phyloP scores from a whole-genome alignment of 2,329 filamentous ascomycete genomes.

The Hypomyces perniciosus region DNA sequence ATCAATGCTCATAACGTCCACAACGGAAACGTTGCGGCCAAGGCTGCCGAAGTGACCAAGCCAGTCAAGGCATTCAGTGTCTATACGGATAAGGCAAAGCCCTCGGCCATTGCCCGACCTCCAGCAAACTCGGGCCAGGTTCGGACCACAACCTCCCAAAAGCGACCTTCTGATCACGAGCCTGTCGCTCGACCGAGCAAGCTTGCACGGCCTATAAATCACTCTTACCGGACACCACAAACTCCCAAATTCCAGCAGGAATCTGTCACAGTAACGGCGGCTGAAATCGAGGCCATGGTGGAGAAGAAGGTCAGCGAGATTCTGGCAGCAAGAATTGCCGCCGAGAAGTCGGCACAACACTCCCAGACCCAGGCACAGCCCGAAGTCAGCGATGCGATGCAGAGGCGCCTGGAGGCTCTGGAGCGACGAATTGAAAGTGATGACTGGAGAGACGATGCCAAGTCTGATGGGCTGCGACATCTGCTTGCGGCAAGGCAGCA shows the following conservation, averaged over 20 bases:
- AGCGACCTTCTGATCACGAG: conserved; percentile 40
- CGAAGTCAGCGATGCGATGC: conserved; percentile 69
- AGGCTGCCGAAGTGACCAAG: conserved; percentile 44
- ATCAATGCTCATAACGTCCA: conserved; percentile 73
- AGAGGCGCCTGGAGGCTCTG: conserved; percentile 73
- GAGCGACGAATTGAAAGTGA: conserved; percentile 75
- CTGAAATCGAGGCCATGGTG: conserved; percentile 83
- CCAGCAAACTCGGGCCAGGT: conserved; percentile 29
- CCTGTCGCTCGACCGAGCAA: conserved; percentile 42
- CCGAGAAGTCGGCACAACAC: conserved; percentile 30
- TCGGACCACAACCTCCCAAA: conserved; percentile 30
- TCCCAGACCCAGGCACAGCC: conserved; percentile 25
- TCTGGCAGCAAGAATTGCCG: conserved; percentile 63
- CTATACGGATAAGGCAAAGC: conserved; percentile 67
- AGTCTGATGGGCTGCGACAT: conserved; percentile 77
- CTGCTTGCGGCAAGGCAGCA: conserved; percentile 89
- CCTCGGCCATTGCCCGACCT: conserved; percentile 29
- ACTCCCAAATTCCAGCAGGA: conserved; percentile 21
- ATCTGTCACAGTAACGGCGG: conserved; percentile 53
- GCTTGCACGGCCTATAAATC: conserved; percentile 31
- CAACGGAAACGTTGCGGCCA: conserved; percentile 46
- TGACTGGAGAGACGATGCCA: conserved; percentile 58
- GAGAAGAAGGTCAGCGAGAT: conserved; percentile 89
- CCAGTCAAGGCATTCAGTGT: conserved; percentile 81
- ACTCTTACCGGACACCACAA: conserved; percentile 14